phyloP scores from a whole-genome alignment of 78 protist genomes.

The Bigelowiella natans region DNA sequence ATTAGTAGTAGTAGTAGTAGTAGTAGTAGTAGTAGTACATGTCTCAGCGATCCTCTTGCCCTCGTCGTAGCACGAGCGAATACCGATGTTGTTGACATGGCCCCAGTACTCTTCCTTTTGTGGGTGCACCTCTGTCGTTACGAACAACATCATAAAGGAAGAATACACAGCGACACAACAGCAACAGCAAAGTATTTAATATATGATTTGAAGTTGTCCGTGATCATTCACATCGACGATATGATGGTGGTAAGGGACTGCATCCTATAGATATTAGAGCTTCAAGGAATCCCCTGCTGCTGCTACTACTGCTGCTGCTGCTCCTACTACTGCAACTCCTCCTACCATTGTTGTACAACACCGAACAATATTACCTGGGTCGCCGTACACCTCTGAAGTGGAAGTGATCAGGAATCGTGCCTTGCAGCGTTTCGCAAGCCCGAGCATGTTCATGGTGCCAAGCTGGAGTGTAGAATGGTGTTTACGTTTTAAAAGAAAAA shows the following conservation, averaged over 20 bases:
- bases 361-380: no score
- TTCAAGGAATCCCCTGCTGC: no score
- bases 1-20: no score
- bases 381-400: slow-evolving; percentile 26
- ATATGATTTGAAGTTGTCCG: no score
- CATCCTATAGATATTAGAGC: no score
- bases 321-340: no score
- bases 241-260: no score
- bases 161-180: neutral
- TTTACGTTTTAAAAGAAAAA: no score
- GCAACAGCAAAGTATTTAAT: neutral
- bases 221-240: no score
- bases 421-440: neutral
- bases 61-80: slow-evolving; percentile 17
- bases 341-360: no score
- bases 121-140: slow-evolving; percentile 9
- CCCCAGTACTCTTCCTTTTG: slow-evolving; percentile 23
- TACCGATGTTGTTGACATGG: slow-evolving; percentile 9
- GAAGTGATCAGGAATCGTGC: neutral
- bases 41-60: slow-evolving; percentile 25
- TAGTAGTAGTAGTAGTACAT: no score
- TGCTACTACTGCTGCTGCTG: no score
- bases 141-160: neutral
- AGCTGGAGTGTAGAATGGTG: neutral
- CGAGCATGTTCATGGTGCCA: slow-evolving; percentile 31